phyloP scores from a whole-genome alignment of 2,329 filamentous ascomycete species.

The Penicillium sp. region DNA sequence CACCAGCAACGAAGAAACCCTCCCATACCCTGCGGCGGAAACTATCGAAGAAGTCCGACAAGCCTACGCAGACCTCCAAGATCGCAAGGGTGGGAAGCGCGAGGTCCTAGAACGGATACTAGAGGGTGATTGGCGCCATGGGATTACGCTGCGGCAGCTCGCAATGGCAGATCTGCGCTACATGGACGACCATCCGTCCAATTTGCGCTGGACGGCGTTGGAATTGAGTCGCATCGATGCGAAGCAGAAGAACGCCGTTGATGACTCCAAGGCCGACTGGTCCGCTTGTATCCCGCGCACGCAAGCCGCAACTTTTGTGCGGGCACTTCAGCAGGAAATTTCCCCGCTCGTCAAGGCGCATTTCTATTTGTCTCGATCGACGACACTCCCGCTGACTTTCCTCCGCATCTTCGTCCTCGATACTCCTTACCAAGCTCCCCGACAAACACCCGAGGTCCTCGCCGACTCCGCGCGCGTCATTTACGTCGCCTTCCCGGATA shows the following conservation, averaged over 20 bases:
- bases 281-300: constrained; percentile 63
- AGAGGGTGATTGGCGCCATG: constrained; percentile 59
- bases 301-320: constrained; percentile 77
- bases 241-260: constrained; percentile 11
- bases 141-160: constrained; percentile 57
- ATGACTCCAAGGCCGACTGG: constrained; percentile 31
- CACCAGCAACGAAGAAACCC: constrained; percentile 61
- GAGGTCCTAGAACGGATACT: constrained; percentile 59
- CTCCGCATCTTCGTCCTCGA: constrained; percentile 79
- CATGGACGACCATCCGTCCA: constrained; percentile 55
- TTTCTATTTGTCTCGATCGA: constrained; percentile 75
- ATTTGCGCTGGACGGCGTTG: constrained; percentile 56
- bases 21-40: constrained; percentile 68
- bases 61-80: constrained; percentile 62
- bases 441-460: constrained; percentile 38
- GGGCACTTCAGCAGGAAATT: constrained; percentile 72
- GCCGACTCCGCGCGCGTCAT: constrained; percentile 70
- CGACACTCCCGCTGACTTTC: constrained; percentile 64
- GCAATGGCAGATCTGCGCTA: constrained; percentile 58
- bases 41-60: constrained; percentile 68
- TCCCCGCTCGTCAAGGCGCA: constrained; percentile 80
- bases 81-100: constrained; percentile 54
- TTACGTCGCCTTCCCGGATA: constrained; percentile 80
- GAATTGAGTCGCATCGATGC: constrained; percentile 41
- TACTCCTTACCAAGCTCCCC: constrained; percentile 70